Percentiles rank a stretch among this genome's conserved stretches.
These are phyloP conservation scores for Apiospora phragmitis DNA, from an alignment of 2,329 filamentous ascomycete genomes.

Conservation along the genomic window DNA sequence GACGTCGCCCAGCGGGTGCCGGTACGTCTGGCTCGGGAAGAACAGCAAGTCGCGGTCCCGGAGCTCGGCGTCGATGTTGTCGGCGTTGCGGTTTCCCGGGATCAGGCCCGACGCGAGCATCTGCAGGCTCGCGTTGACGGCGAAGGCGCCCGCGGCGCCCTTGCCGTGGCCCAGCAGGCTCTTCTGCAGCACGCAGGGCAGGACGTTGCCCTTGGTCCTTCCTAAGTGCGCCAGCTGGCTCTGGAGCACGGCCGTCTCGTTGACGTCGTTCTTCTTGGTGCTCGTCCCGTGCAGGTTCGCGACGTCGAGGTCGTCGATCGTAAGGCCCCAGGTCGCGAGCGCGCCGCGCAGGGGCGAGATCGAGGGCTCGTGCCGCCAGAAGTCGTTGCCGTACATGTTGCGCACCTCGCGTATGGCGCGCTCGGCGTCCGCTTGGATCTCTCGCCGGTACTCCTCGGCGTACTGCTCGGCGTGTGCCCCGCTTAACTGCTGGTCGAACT, in stretches of 20 bases:
- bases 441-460: constrained; percentile 10
- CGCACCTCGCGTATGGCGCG: constrained; percentile 22
- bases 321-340: constrained; percentile 37
- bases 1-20: background rate
- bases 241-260: constrained; percentile 37
- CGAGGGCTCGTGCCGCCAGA: constrained; percentile 26
- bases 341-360: constrained; percentile 37
- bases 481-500: constrained; percentile 11
- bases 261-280: constrained; percentile 39
- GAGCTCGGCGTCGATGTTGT: constrained; percentile 35
- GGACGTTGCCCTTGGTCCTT: constrained; percentile 32
- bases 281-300: constrained; percentile 42
- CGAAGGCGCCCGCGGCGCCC: constrained; percentile 28
- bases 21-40: constrained; percentile 26
- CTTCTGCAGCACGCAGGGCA: constrained; percentile 37
- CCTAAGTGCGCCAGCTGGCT: constrained; percentile 37
- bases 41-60: constrained; percentile 32
- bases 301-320: constrained; percentile 38
- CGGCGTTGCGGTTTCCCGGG: constrained; percentile 38
- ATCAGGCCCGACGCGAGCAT: constrained; percentile 32
- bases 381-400: constrained; percentile 29
- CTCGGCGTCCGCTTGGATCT: constrained; percentile 20
- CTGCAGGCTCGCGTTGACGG: constrained; percentile 38
- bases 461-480: constrained; percentile 6
- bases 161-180: constrained; percentile 39